Percentiles rank a stretch among this genome's conserved stretches.
phyloP scores from a whole-genome alignment of 2,329 filamentous ascomycete genomes.

The Alternaria dauci region DNA sequence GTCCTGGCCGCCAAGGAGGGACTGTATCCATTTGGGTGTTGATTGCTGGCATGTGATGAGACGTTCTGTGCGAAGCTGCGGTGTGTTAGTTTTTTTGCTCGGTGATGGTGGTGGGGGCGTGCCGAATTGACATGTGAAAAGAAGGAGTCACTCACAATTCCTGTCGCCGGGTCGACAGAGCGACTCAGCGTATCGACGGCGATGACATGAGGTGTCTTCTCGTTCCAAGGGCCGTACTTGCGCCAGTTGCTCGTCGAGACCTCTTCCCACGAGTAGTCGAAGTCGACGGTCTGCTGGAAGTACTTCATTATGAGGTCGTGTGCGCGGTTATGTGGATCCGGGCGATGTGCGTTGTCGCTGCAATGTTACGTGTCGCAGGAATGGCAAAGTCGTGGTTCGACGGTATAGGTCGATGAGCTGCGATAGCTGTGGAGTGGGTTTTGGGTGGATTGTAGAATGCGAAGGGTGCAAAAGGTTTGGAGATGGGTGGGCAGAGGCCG shows the following conservation, averaged over 20 bases:
- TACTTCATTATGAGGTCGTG: conserved; percentile 76
- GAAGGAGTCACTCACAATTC: conserved; percentile 65
- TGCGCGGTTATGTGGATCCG: neutral
- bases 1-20: conserved; percentile 79
- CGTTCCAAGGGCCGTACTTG: conserved; percentile 99
- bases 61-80: conserved; percentile 73
- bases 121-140: conserved; percentile 19
- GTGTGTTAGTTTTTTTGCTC: conserved; percentile 21
- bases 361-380: conserved; percentile 10
- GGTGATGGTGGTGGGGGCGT: conserved; percentile 4
- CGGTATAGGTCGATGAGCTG: conserved; percentile 11
- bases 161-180: conserved; percentile 67
- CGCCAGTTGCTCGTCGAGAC: conserved; percentile 98
- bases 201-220: conserved; percentile 95
- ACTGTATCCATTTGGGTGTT: conserved; percentile 82
- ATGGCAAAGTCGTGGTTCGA: neutral
- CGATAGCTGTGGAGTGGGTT: conserved; percentile 16
- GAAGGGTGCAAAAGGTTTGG: conserved; percentile 21
- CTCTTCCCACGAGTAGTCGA: conserved; percentile 98
- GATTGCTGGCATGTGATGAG: conserved; percentile 69
- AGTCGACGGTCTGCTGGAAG: conserved; percentile 88
- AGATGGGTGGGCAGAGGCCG: conserved; percentile 27
- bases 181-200: conserved; percentile 93
- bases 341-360: neutral
- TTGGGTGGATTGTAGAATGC: conserved; percentile 14